Percentiles rank a stretch among this genome's conserved stretches.
Evolutionary conservation across 129 eudicot genomes (phyloP).

Genomic region (Pseudognaphalium luteoalbum): DNA sequence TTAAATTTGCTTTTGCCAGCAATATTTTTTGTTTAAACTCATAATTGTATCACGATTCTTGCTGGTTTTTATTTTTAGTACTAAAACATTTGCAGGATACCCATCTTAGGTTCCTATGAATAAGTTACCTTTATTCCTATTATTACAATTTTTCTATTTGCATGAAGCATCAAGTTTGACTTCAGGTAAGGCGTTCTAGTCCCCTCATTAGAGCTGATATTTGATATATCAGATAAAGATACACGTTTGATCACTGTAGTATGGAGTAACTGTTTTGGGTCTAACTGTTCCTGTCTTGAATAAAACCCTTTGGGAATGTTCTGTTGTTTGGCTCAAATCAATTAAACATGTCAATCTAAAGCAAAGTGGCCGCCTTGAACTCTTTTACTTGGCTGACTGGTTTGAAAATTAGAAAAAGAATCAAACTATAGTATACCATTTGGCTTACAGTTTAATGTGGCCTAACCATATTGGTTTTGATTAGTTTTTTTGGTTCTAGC

Average conservation of each 20-base stretch:
- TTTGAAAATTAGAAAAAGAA: background rate
- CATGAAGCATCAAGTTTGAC: background rate
- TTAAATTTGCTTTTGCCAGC: constrained; percentile 26
- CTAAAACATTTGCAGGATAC: constrained; percentile 9
- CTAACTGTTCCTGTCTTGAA: no score
- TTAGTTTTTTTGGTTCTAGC: background rate
- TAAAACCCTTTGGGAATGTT: background rate
- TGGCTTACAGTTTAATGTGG: background rate
- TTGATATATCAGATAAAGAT: background rate
- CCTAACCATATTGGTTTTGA: background rate
- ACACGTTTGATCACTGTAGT: background rate
- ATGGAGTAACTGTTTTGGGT: background rate
- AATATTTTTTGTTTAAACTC: constrained; percentile 18
- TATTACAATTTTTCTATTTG: background rate
- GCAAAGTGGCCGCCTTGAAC: background rate
- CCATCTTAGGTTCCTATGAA: constrained; percentile 37
- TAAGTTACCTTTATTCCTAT: constrained; percentile 24
- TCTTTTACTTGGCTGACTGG: background rate
- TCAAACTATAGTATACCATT: background rate
- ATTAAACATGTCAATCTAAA: background rate
- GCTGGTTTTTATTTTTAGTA: constrained; percentile 35
- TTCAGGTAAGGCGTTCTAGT: background rate
- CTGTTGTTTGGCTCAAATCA: background rate
- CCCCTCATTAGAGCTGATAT: no score
- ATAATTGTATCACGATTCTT: constrained; percentile 33